These are phyloP conservation scores for Nemania sp. DNA, from an alignment of 2,329 filamentous ascomycete genomes.

Conservation along the genomic window DNA sequence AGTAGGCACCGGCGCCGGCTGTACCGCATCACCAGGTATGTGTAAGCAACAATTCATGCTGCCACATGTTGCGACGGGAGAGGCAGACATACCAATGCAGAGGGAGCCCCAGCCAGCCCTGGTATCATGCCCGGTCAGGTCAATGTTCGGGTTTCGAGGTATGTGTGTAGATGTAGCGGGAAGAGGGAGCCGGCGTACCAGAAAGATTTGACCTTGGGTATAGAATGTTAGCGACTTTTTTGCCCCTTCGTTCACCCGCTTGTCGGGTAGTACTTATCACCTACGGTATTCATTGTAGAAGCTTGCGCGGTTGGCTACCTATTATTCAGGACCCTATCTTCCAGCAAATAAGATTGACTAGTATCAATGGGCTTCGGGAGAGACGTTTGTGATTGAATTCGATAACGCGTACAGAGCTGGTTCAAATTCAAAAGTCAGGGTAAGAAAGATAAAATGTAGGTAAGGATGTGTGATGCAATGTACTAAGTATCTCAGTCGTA, in stretches of 20 bases:
- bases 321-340: background rate
- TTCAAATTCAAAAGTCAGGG: conserved; percentile 20
- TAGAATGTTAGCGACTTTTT: conserved; percentile 37
- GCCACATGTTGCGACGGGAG: too few relatives aligned
- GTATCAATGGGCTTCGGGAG: background rate
- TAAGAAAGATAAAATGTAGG: too few relatives aligned
- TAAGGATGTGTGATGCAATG: too few relatives aligned
- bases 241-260: background rate
- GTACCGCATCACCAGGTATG: conserved; percentile 28
- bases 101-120: conserved; percentile 95
- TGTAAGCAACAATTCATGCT: conserved; percentile 7
- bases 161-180: too few relatives aligned
- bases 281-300: conserved; percentile 41
- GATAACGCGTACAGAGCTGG: conserved; percentile 9
- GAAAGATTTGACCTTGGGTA: conserved; percentile 70
- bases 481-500: background rate
- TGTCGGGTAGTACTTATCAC: conserved; percentile 20
- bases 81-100: conserved; percentile 74
- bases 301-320: background rate
- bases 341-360: background rate
- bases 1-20: conserved; percentile 94
- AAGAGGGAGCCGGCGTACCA: conserved; percentile 61
- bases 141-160: conserved; percentile 11
- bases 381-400: conserved; percentile 12
- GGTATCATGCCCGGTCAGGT: conserved; percentile 19